Conservation (phyloP, 2,329 filamentous ascomycete genomes). For the Ambrosiella beaveri region DNA sequence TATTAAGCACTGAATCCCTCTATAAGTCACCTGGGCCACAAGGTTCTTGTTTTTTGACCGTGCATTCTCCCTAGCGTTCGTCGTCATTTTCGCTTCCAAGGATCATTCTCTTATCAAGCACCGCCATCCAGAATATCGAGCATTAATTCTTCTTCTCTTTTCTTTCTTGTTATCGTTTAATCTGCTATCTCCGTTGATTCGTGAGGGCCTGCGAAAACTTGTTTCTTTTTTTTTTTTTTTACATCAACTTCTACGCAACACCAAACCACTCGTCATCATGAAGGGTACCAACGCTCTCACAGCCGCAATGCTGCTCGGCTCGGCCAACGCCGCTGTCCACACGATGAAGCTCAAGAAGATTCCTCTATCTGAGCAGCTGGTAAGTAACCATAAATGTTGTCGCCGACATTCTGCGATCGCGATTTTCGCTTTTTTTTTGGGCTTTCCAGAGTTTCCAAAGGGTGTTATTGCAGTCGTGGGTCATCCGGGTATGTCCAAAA, state of each 20-base stretch:
- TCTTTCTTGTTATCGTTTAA: not conserved
- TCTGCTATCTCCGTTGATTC: constrained; percentile 8
- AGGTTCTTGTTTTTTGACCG: not conserved
- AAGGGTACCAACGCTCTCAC: constrained; percentile 81
- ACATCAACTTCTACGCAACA: not conserved
- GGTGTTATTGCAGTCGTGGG: not conserved
- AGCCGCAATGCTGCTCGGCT: constrained; percentile 65
- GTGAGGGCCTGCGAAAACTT: constrained; percentile 5
- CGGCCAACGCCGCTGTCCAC: constrained; percentile 72
- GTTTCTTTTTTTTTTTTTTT: constrained; percentile 2
- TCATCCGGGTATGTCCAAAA: constrained; percentile 6
- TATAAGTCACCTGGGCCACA: not conserved
- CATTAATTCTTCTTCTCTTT: constrained; percentile 1
- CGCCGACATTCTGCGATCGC: not conserved
- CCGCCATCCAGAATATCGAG: not conserved
- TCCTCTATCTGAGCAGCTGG: constrained; percentile 78
- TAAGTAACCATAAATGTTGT: constrained; percentile 28
- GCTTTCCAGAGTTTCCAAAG: not conserved
- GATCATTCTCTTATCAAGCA: constrained; percentile 3
- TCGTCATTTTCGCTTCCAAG: not conserved
- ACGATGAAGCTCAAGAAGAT: constrained; percentile 98
- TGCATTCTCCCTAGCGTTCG: not conserved
- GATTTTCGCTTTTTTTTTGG: not conserved
- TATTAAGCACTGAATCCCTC: not conserved
- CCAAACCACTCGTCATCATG: constrained; percentile 9